Percentiles rank a stretch among this genome's conserved stretches.
Evolutionary conservation across 1,139 yeast species (phyloP).

Genomic region (Taphrina wiesneri): DNA sequence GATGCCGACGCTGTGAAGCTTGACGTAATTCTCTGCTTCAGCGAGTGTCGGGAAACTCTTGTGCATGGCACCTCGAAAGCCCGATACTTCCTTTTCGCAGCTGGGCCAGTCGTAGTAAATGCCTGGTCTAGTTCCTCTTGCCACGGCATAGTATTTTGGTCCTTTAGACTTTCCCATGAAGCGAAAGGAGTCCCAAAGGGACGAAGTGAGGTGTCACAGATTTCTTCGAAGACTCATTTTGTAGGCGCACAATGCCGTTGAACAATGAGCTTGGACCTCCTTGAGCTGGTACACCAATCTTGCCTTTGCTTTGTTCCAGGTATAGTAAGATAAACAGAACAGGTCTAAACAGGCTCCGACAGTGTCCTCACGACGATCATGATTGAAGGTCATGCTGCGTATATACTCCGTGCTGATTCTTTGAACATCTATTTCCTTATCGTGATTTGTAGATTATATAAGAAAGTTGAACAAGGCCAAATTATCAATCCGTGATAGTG

Average conservation of each 20-base stretch:
- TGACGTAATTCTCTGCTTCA: constrained; percentile 1
- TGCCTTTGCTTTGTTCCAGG: neutral
- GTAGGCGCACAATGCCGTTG: too few relatives aligned
- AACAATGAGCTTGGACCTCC: too few relatives aligned
- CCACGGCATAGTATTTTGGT: constrained; percentile 34
- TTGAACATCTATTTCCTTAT: too few relatives aligned
- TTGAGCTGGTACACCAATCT: too few relatives aligned
- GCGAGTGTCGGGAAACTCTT: constrained; percentile 22
- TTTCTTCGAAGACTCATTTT: neutral
- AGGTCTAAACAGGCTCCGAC: too few relatives aligned
- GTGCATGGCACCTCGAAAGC: constrained; percentile 44
- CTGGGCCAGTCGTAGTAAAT: constrained; percentile 37
- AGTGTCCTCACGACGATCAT: too few relatives aligned
- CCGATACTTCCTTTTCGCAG: constrained; percentile 50
- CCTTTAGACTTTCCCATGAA: constrained; percentile 4
- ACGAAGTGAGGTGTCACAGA: neutral
- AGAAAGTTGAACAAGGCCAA: neutral
- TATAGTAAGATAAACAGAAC: too few relatives aligned
- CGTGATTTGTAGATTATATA: neutral
- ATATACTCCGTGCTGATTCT: too few relatives aligned
- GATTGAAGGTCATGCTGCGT: too few relatives aligned
- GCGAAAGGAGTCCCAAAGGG: constrained; percentile 1
- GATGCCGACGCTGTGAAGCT: neutral
- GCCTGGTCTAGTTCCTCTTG: constrained; percentile 36
- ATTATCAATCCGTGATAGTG: constrained; percentile 9